Base-by-base conservation (phyloP, 83 land plant species). In the Picea abies region DNA sequence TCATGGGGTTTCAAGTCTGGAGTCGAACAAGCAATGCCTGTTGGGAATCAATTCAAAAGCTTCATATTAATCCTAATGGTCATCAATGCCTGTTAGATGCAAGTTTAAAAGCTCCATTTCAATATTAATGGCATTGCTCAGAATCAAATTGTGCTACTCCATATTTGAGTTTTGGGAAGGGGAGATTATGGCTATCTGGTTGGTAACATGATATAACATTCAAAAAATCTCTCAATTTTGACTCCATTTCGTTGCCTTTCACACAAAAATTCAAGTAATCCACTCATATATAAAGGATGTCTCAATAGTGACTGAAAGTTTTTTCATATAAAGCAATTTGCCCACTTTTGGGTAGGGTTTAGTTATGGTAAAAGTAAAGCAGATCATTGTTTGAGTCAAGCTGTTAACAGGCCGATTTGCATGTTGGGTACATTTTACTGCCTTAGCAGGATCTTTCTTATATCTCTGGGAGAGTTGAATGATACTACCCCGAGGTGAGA, bases 271-370 rank as follows among this genome's bases (percentile, higher is more conserved):
- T 39, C 5, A n/a, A 44, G 22, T 47, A 9, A 73, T 73, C 26
- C 58, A 73, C 26, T 73, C 0, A 8, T 44, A 12, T 73, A 39
- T 73, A n/a, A n/a, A 12, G 22, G 22, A 73, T 41, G 25, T 47
- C 77, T 73, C 56, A 10, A 52, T 52, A 10, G 56, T 52, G 12
- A 52, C 56, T 52, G 25, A 73, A 73, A 70, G 72, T 68, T 68
- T 68, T 32, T 71, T 41, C 22, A 39, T 71, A 39, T n/a, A 73
- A 73, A 44, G 3, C 15, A 73, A 44, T 52, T 73, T 73, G 77
- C 4, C 44, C 12, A 20, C 25, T 72, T 72, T 44, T 20, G 23
- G 26, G 4, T n/a, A n/a, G 26, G 25, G 3, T 69, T 17, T 32
- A 72, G 25, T 44, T 44, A 72, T 17, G 14, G 35, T 52, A 37